Conservation (phyloP, 805 yeast species). For the Ogataea glucozyma region DNA sequence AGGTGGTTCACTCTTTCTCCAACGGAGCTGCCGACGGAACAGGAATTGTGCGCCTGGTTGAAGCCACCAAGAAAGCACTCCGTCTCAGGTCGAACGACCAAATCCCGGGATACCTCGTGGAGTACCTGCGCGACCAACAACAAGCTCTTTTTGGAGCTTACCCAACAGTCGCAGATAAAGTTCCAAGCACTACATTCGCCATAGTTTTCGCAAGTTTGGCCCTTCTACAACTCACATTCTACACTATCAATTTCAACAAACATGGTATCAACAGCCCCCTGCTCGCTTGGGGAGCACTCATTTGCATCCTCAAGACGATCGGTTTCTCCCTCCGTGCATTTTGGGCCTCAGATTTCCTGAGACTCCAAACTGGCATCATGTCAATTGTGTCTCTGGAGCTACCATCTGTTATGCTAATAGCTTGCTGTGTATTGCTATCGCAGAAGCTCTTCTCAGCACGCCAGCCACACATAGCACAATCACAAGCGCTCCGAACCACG, state of each 20-base stretch:
- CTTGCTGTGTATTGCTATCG: slow-evolving; percentile 63
- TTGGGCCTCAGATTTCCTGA: slow-evolving; percentile 58
- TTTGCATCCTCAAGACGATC: slow-evolving; percentile 51
- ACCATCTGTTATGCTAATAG: slow-evolving; percentile 58
- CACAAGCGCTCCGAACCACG: too few species aligned
- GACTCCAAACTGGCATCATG: slow-evolving; percentile 52
- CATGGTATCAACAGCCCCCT: too few species aligned
- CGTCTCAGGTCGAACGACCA: slow-evolving; percentile 16
- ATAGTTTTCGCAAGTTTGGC: slow-evolving; percentile 54
- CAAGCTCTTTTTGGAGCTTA: slow-evolving; percentile 64
- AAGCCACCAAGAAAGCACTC: slow-evolving; percentile 31
- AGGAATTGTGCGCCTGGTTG: slow-evolving; percentile 42
- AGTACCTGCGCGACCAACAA: slow-evolving; percentile 42
- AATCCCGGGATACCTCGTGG: slow-evolving; percentile 43
- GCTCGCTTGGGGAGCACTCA: too few species aligned
- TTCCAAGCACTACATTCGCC: slow-evolving; percentile 59
- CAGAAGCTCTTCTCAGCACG: slow-evolving; percentile 76
- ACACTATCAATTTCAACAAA: too few species aligned
- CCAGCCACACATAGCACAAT: too few species aligned
- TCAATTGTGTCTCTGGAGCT: slow-evolving; percentile 56
- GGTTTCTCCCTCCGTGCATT: slow-evolving; percentile 60
- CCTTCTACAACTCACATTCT: too few species aligned
- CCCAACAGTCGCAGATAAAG: slow-evolving; percentile 53
- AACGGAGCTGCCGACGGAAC: slow-evolving; percentile 52
- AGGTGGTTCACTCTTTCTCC: slow-evolving; percentile 29